Conservation (phyloP, 208 protist species). For the Plasmodiophora brassicae region DNA sequence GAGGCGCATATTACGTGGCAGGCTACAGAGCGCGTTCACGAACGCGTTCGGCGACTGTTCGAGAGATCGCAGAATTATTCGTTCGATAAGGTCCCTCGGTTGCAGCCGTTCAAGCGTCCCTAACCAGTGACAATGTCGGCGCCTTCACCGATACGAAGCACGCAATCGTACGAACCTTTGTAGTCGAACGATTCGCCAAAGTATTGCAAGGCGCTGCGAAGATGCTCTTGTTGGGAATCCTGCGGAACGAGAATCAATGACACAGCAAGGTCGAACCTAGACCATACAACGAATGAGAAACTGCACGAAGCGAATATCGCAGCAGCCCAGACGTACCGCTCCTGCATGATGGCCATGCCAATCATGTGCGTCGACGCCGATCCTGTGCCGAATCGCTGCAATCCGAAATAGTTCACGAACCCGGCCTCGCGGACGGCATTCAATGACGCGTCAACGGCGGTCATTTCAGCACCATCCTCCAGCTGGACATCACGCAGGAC, state of each 20-base stretch:
- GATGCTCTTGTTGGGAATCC: neutral
- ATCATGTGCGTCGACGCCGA: neutral
- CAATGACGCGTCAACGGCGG: neutral
- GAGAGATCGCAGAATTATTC: neutral
- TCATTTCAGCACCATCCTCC: neutral
- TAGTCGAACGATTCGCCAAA: neutral
- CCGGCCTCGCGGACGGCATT: neutral
- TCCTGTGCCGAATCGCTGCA: slow-evolving; percentile 33
- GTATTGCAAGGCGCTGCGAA: neutral
- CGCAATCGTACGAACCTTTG: neutral
- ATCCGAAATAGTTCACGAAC: slow-evolving; percentile 35
- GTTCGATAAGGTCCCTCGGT: neutral
- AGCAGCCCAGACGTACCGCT: too few species aligned
- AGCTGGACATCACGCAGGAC: neutral
- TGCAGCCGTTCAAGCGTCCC: neutral
- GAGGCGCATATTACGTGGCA: neutral
- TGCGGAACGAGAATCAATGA: neutral
- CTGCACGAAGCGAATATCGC: too few species aligned
- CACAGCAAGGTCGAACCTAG: neutral
- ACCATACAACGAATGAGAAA: too few species aligned
- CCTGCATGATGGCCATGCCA: neutral
- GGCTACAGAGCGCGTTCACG: neutral
- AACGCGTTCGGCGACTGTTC: neutral
- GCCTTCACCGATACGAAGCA: neutral
- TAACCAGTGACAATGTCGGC: neutral